phyloP scores from a whole-genome alignment of 768 basidiomycete species.

The Leccinum disarticulatum region DNA sequence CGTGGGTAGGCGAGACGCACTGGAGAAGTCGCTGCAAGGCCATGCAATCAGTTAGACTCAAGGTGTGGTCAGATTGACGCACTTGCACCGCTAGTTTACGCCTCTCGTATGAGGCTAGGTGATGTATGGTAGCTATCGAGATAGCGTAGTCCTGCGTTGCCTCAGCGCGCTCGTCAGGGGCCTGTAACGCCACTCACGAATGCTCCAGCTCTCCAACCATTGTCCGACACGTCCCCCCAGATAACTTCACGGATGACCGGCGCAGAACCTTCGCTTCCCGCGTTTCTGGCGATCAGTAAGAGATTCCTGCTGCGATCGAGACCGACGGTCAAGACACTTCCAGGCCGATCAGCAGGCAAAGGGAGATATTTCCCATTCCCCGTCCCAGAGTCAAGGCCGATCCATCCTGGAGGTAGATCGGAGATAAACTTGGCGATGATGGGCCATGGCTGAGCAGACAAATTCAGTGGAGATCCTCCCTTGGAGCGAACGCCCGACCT shows the following conservation, averaged over 20 bases:
- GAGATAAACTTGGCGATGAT: constrained; percentile 75
- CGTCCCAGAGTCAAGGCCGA: constrained; percentile 93
- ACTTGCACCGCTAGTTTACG: constrained; percentile 76
- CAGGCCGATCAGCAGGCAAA: constrained; percentile 60
- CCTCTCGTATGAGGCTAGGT: constrained; percentile 79
- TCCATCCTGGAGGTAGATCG: constrained; percentile 68
- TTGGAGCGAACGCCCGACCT: constrained; percentile 42
- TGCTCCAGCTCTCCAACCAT: constrained; percentile 70
- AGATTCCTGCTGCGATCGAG: constrained; percentile 82
- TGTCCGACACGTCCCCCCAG: constrained; percentile 71
- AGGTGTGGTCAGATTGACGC: constrained; percentile 9
- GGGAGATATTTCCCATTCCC: constrained; percentile 98
- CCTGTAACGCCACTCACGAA: constrained; percentile 58
- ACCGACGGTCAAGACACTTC: constrained; percentile 71
- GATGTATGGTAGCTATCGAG: constrained; percentile 97
- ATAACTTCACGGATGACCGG: constrained; percentile 65
- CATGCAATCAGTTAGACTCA: not conserved
- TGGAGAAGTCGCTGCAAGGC: constrained; percentile 56
- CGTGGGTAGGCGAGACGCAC: constrained; percentile 63
- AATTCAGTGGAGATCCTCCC: not conserved
- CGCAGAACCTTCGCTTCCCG: constrained; percentile 40
- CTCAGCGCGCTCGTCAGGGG: constrained; percentile 2
- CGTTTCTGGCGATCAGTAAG: constrained; percentile 69
- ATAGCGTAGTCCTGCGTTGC: constrained; percentile 86
- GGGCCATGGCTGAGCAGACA: constrained; percentile 74